Evolutionary conservation across 805 yeast species (phyloP), one percentile per base, ranked within the genome.

Genomic region (Sugiyamaella valdiviana): DNA sequence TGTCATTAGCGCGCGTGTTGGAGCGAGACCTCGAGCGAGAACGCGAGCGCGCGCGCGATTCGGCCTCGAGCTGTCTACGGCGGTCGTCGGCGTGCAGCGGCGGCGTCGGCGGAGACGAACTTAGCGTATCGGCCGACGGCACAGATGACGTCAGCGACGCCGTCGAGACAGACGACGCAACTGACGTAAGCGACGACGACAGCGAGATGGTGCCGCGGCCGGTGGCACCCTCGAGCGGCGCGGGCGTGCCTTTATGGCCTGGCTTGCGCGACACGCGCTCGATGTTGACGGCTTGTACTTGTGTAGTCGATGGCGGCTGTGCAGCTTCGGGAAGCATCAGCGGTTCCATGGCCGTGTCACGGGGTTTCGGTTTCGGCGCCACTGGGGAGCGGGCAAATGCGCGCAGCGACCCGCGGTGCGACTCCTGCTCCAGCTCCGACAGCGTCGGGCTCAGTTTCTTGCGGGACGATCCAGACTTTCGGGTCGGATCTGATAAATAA

Each of bases 141-240:
- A 49, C 26, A 6, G 50, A 29, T 19, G 41, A 45, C 19, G 19
- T 14, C 15, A 26, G 17, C 16, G 47, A 37, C 19, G 36, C 20
- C n/a, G 35, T 10, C 15, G 39, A 17, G 14, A 41, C 29, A 2
- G 37, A 24, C 15, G 52, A 36, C 3, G 52, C 40, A 3, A 29
- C 36, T 20, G 49, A 36, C 17, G 52, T 29, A 17, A 41, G n/a
- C 16, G 50, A 46, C 2, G 52, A 49, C 22, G 50, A 40, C 39
- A 41, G 32, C 7, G 32, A 26, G 14, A 26, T 26, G 32, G 32
- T 26, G 14, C 32, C 32, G 14, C 32, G 32, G 14, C 32, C 14
- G 7, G 9, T 26, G 32, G 32, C 9, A 4, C 9, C 32, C 32
- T 12, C 14, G n/a, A 26, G 9, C 7, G 32, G 32, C 10, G 14